Evolutionary conservation across 345 rosid genomes (phyloP).

Genomic region (Erysimum cheiranthoides): DNA sequence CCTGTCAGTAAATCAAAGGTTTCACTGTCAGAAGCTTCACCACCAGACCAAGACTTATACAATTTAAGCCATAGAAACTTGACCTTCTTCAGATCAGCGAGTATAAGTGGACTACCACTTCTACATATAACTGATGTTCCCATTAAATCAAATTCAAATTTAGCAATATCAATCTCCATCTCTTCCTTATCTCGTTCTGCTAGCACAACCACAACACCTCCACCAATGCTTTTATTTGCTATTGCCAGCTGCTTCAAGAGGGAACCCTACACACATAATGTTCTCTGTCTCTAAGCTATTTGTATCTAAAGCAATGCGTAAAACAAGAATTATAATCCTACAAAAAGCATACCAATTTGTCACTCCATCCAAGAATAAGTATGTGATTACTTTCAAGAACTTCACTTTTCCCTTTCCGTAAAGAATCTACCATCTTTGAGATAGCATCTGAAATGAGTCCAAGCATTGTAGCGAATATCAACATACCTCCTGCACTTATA

Average conservation of each 20-base stretch:
- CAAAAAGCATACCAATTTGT: conserved; percentile 71
- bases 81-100: conserved; percentile 88
- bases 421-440: conserved; percentile 92
- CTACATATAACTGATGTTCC: conserved; percentile 92
- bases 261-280: conserved; percentile 63
- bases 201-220: conserved; percentile 83
- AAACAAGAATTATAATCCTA: not conserved
- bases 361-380: conserved; percentile 95
- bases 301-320: not conserved
- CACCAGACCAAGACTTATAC: not conserved
- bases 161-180: conserved; percentile 90
- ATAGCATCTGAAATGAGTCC: conserved; percentile 94
- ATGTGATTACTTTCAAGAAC: conserved; percentile 88
- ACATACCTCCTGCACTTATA: conserved; percentile 93
- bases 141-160: conserved; percentile 89
- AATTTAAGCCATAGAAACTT: not conserved
- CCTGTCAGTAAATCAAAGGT: conserved; percentile 50
- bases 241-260: conserved; percentile 92
- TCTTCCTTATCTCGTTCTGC: conserved; percentile 96
- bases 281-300: conserved; percentile 8
- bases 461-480: conserved; percentile 94
- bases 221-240: conserved; percentile 92
- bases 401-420: conserved; percentile 91
- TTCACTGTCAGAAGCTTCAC: conserved; percentile 14
- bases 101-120: conserved; percentile 90